Conservation (phyloP, 2,329 filamentous ascomycete species). For the Sporothrix globosa region DNA sequence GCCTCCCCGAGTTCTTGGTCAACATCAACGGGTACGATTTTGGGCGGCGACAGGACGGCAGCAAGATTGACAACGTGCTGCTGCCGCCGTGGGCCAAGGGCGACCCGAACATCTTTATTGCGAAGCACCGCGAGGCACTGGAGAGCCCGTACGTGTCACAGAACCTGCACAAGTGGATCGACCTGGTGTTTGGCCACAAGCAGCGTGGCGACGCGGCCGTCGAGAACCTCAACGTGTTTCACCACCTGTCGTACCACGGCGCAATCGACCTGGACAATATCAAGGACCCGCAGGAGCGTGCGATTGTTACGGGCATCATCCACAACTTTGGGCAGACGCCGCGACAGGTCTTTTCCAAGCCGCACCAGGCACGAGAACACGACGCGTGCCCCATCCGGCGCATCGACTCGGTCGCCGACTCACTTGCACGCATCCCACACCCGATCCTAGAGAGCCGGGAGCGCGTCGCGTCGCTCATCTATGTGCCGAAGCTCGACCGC, state of each 20-base stretch:
- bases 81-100: conserved; percentile 97
- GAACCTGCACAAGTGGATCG: conserved; percentile 92
- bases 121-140: conserved; percentile 91
- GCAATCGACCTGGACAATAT: conserved; percentile 92
- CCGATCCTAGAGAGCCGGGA: conserved; percentile 78
- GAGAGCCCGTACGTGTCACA: conserved; percentile 92
- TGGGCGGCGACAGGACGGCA: conserved; percentile 77
- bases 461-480: conserved; percentile 75
- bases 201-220: conserved; percentile 91
- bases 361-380: conserved; percentile 77
- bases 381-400: conserved; percentile 65
- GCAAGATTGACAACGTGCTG: conserved; percentile 79
- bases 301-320: conserved; percentile 92
- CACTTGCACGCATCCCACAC: conserved; percentile 75
- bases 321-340: conserved; percentile 99
- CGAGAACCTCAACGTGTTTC: conserved; percentile 92
- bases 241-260: conserved; percentile 92
- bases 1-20: conserved; percentile 89
- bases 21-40: conserved; percentile 96
- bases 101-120: conserved; percentile 91
- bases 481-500: conserved; percentile 77
- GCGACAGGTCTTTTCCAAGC: conserved; percentile 84
- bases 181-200: conserved; percentile 91
- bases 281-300: conserved; percentile 79
- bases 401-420: conserved; percentile 77